Base-by-base conservation (phyloP, 352 stramenopile genomes). In the Globisporangium solare region DNA sequence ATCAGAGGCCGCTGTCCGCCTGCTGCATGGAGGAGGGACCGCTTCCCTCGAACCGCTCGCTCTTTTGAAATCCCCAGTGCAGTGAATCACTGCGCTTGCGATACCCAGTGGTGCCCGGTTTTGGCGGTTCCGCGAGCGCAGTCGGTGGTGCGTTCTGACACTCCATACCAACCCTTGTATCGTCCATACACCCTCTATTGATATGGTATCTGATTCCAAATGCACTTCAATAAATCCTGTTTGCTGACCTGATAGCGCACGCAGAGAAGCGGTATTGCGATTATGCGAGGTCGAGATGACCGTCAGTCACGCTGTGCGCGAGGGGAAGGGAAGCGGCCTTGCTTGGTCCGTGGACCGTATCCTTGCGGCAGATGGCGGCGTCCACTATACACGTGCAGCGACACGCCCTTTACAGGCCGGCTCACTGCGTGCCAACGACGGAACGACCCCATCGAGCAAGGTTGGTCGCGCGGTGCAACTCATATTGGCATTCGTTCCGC, bases 381-480 rank as follows among this genome's bases (percentile, higher is more conserved):
- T 43, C 39, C 39, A 43, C 39, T n/a, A 43, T 42, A 10, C 39
- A 43, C 12, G 18, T n/a, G 17, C 39, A 43, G 13, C 18, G 13
- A n/a, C 39, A 43, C 39, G 39, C 39, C 39, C 45, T 80, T n/a
- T 43, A 43, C 39, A 43, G 39, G 12, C 12, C 12, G 13, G 17
- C 13, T 43, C 39, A 43, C 13, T 43, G 27, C 27, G 0, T 35
- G 27, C 2, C 7, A 35, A 35, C 27, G 7, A 35, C 27, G 27
- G 27, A 35, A 35, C 27, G 27, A 35, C 27, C 27, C n/a, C 24
- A 27, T 27, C 24, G 27, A 35, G 5, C 5, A 35, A 8, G 3
- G 24, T n/a, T n/a, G n/a, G n/a, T n/a, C n/a, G 24, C 27, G 27
- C 27, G 7, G 27, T 35, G 27, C 27, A 35, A 35, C 27, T 35